Base-by-base conservation (phyloP, 441 rosid species). In the Croton setiger region DNA sequence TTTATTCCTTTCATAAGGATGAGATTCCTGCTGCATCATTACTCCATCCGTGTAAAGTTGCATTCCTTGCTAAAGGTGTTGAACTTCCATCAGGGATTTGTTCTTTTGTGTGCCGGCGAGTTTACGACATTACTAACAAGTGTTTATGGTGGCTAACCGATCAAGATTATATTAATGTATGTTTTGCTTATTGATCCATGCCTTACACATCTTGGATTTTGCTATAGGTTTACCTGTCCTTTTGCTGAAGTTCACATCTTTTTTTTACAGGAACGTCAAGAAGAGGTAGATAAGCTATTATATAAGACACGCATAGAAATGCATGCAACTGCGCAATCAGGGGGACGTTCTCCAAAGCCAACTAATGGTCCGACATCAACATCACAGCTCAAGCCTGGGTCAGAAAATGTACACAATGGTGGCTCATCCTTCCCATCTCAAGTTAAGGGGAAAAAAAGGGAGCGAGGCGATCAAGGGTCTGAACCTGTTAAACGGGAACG, bases 101-200 rank as follows among this genome's bases (percentile, higher is more conserved):
- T 77, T 95, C 95, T 2, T 92, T 90, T 78, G 94, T 92, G 58
- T 95, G 99, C 72, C 76, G 96, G 63, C 81, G 88, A 72, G 93
- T 89, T 74, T 95, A 95, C 67, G 99, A 90, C 79, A 85, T 88
- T 81, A 76, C 67, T 33, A 86, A 82, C 81, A 76, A 80, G 81
- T 74, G 91, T 78, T 77, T 92, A 80, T 87, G 97, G 97, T 95
- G 99, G 99, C 81, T 90, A 78, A 92, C 93, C 67, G 98, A 95
- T 83, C 86, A 87, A 84, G 87, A 90, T 73, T 89, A 87, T 76
- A 87, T 85, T 73, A 80, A 87, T 86, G 93, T 88, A 87, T 83
- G 91, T 83, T 67, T 68, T 48, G 27, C 47, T 18, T 59, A 31
- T 27, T 27, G 31, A 27, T n/a, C 31, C 31, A 27, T 27, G 31